Evolutionary conservation across 2,329 filamentous ascomycete genomes (phyloP), one percentile per base, ranked within the genome.

Genomic region (Colletotrichum cordylinicola): DNA sequence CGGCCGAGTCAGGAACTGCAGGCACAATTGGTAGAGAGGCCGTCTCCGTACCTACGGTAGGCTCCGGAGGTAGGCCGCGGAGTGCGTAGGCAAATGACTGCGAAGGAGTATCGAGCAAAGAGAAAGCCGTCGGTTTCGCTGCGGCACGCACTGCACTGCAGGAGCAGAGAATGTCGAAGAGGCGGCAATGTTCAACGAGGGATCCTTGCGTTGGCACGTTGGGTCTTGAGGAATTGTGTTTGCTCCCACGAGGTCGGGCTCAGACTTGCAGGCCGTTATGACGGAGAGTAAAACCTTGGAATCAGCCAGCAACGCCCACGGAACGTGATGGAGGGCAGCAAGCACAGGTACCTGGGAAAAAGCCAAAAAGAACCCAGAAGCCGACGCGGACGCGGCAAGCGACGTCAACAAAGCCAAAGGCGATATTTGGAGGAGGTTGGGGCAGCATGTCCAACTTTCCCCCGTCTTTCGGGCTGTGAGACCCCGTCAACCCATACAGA

Each of bases 371-470:
- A 31, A 21, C 15, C 18, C n/a, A 60, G 43, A 21, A 48, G 58
- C 60, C 43, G 48, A 74, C 43, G 62, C 35, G 24, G 70, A 33
- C 60, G 60, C 60, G 39, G 27, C 29, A n/a, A 33, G 64, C 64
- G 64, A 67, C 64, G 37, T 58, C 35, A 31, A 60, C 55, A 43
- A 55, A 39, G 37, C 15, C 35, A 31, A 18, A 39, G 55, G 24
- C 55, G 64, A 75, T 43, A 33, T 43, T 65, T 73, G 58, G 74
- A 62, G 70, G 70, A 69, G 74, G 70, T 39, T 76, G 74, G 74
- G 43, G 35, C 18, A 13, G 21, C n/a, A 18, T 62, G 43, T 68
- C 48, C 48, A 35, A 24, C 52, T 31, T 35, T 13, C 21, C 66
- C 52, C 21, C 48, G 18, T 52, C 27, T 52, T 10, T 16, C 21